A percentile compares a stretch with the other conserved stretches of the same genome.
Evolutionary conservation across 2,329 filamentous ascomycete genomes (phyloP).

Genomic region (Trichoderma semiorbis): DNA sequence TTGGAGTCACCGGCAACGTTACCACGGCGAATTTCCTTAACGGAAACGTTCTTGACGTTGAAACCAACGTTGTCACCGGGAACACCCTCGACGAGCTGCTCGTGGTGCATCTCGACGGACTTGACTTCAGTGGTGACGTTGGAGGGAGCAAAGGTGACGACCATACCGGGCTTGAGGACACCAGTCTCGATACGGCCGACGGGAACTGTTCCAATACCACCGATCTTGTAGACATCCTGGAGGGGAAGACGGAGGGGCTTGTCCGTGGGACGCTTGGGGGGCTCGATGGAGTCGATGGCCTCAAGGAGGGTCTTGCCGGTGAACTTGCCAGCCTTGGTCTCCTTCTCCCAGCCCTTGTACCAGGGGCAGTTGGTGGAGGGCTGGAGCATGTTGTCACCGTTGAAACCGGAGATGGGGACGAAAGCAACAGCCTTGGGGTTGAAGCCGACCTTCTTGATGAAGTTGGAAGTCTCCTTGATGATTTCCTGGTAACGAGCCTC

Average conservation of each 20-base stretch:
- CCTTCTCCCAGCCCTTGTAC: conserved; percentile 99
- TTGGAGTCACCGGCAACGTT: conserved; percentile 99
- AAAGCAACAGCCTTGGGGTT: conserved; percentile 98
- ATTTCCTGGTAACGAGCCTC: conserved; percentile 97
- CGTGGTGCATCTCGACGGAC: conserved; percentile 99
- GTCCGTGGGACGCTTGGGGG: conserved; percentile 88
- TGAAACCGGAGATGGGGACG: conserved; percentile 99
- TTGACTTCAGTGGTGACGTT: conserved; percentile 99
- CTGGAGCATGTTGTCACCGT: conserved; percentile 99
- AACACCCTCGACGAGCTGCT: conserved; percentile 91
- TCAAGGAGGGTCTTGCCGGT: conserved; percentile 97
- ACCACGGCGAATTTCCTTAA: conserved; percentile 99
- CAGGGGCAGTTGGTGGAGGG: conserved; percentile 90
- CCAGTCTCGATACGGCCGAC: conserved; percentile 99
- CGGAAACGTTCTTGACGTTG: conserved; percentile 99
- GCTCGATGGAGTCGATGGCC: conserved; percentile 95
- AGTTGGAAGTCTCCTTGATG: conserved; percentile 99
- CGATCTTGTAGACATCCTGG: conserved; percentile 99
- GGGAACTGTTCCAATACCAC: conserved; percentile 99
- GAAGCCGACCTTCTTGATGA: conserved; percentile 99
- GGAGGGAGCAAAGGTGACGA: conserved; percentile 97
- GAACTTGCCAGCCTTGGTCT: conserved; percentile 79
- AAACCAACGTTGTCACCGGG: conserved; percentile 99
- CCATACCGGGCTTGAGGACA: conserved; percentile 85
- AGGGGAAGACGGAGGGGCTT: conserved; percentile 99